phyloP scores from a whole-genome alignment of 2,329 filamentous ascomycete species.

The Apiospora kogelbergensis region DNA sequence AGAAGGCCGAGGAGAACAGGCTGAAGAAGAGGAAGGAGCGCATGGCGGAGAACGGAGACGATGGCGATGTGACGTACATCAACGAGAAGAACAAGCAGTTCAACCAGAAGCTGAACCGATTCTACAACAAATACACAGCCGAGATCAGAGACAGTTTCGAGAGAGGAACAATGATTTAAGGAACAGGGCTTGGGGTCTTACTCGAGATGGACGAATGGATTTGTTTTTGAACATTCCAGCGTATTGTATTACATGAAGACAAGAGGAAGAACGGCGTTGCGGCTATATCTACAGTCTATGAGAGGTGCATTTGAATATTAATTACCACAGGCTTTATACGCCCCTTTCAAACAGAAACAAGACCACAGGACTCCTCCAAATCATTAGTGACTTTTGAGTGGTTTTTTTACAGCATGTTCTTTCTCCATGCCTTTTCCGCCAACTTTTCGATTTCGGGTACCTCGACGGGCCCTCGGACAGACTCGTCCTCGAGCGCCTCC shows the following conservation, averaged over 20 bases:
- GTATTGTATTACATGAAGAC: neutral
- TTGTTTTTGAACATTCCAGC: neutral
- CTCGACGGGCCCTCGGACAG: constrained; percentile 73
- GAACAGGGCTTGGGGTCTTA: neutral
- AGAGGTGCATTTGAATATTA: constrained; percentile 1
- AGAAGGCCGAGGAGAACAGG: constrained; percentile 83
- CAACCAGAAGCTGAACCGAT: constrained; percentile 92
- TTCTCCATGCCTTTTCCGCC: constrained; percentile 82
- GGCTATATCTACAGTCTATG: constrained; percentile 3
- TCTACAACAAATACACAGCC: constrained; percentile 98
- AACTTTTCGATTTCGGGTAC: constrained; percentile 78
- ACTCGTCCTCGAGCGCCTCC: constrained; percentile 76
- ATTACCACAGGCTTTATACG: neutral
- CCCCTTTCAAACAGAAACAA: neutral
- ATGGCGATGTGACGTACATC: constrained; percentile 95
- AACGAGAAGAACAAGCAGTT: constrained; percentile 99
- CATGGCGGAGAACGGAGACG: constrained; percentile 75
- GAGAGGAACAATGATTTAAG: constrained; percentile 91
- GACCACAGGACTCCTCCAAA: neutral
- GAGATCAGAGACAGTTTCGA: constrained; percentile 98
- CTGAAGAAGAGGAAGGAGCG: constrained; percentile 84
- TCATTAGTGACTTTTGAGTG: neutral
- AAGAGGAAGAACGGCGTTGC: neutral
- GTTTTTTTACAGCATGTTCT: constrained; percentile 79
- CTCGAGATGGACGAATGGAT: neutral